Evolutionary conservation across 2,329 filamentous ascomycete genomes (phyloP), one percentile per base, ranked within the genome.

Genomic region (Penicillium rolfsii): DNA sequence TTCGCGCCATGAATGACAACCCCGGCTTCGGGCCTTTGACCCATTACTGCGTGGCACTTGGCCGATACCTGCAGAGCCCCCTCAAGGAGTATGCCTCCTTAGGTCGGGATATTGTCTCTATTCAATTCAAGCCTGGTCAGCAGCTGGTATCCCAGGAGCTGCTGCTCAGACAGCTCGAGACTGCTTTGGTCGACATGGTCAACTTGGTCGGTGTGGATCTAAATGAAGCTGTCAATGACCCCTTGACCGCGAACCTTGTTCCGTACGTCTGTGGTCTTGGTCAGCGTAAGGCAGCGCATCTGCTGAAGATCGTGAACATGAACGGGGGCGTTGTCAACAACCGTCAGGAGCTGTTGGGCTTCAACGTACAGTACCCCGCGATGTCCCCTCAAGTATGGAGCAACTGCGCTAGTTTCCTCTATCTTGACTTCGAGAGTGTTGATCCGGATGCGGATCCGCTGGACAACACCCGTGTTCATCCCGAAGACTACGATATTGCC

Each of bases 101-200:
- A 49, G 93, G 93, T 58, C 91, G 90, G 69, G 93, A 98, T 72
- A 87, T 98, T 62, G 82, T 89, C 12, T 96, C 94, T 1, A 85
- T 99, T 62, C 86, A 88, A 22, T 97, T 97, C 77, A 93, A 97
- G 69, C 87, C 91, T 3, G 93, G 93, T 70, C 95, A 99, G 75
- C 90, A 93, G 63, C 85, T 97, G 33, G 84, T 99, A 14, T 90
- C 93, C 0, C 87, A 93, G 62, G 94, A 98, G 40, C 93, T 96
- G 79, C 83, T 99, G 41, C 81, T 89, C 64, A 93, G 91, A 74
- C 87, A 92, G 62, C 84, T 99, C 16, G 95, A 99, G 71, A 96
- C 91, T n/a, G 92, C 94, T 48, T 91, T 99, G 87, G 94, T 99
- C 11, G 95, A 99, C 74, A 97, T 97, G 85, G 95, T 99, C 68